Evolutionary conservation across 441 rosid genomes (phyloP), one percentile per base, ranked within the genome.

Genomic region (Bruguiera hainesii): DNA sequence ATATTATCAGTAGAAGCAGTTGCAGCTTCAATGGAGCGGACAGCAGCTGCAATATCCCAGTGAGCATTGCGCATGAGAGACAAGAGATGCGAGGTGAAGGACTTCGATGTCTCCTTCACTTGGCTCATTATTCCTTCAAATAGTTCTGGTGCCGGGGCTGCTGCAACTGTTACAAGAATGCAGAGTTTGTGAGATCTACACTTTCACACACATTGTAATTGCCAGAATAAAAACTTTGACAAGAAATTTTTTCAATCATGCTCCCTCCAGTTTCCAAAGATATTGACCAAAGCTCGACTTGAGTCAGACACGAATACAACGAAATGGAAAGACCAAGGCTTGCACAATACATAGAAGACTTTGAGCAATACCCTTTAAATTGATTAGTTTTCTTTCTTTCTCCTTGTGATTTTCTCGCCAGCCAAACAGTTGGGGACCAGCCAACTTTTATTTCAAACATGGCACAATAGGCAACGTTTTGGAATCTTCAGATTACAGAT

Each of bases 1-100:
- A 60, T 35, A 15, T 72, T 64, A 0, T 78, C 89, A 3, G 83
- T 68, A 56, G 81, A 65, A 5, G 86, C 75, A 6, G 89, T 75
- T 6, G 98, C 96, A 1, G 96, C 89, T 78, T 90, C 98, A n/a
- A 94, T 91, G 37, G 98, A 94, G 0, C 98, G 93, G 59, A 91
- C 89, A 0, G 97, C 96, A 10, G 98, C 94, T 13, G 89, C 85
- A 31, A 89, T 91, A 75, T 94, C 99, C 99, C 98, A 89, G 21
- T 79, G 99, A 7, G 98, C 99, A 56, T 88, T 75, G 51, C 91
- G 85, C 99, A 94, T 94, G 33, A 82, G 84, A 52, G 98, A 83
- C 67, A 91, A 83, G 46, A 94, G 86, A 28, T 86, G 76, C 33
- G 84, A 71, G 7, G 98, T 86, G 85, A 94, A 94, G n/a, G 94